Conservation (phyloP, 192 early-diverging fungal genomes). For the Chytriomyces sp. region DNA sequence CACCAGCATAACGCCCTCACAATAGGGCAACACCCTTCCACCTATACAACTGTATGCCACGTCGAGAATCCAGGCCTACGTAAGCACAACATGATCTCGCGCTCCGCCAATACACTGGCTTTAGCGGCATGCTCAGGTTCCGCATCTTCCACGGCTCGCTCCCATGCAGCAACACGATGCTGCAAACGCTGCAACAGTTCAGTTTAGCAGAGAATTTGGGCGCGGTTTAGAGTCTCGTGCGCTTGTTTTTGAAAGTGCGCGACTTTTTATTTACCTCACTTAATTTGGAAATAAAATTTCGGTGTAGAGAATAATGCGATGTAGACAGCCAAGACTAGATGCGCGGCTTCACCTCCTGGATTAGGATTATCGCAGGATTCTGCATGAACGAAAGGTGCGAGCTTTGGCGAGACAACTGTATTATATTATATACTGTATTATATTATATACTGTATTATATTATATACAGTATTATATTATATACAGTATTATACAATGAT, state of each 20-base stretch:
- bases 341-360: too few relatives aligned
- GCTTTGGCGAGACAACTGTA: too few relatives aligned
- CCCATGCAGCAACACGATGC: slow-evolving; percentile 79
- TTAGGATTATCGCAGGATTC: too few relatives aligned
- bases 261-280: too few relatives aligned
- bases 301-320: too few relatives aligned
- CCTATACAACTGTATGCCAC: slow-evolving; percentile 68
- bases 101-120: slow-evolving; percentile 84
- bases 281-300: too few relatives aligned
- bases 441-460: too few relatives aligned
- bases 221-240: slow-evolving; percentile 92
- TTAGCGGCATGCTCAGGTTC: slow-evolving; percentile 97
- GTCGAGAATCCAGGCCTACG: slow-evolving; percentile 97
- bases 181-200: slow-evolving; percentile 77
- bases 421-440: too few relatives aligned
- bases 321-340: too few relatives aligned
- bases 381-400: too few relatives aligned
- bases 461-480: too few relatives aligned
- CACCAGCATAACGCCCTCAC: slow-evolving; percentile 84
- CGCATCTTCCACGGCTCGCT: slow-evolving; percentile 78
- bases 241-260: slow-evolving; percentile 89
- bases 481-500: too few relatives aligned
- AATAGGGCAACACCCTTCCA: slow-evolving; percentile 80
- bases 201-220: slow-evolving; percentile 96
- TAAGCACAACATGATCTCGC: slow-evolving; percentile 94